Conservation (phyloP, 768 basidiomycete genomes). For the Rhizopogon rudus region DNA sequence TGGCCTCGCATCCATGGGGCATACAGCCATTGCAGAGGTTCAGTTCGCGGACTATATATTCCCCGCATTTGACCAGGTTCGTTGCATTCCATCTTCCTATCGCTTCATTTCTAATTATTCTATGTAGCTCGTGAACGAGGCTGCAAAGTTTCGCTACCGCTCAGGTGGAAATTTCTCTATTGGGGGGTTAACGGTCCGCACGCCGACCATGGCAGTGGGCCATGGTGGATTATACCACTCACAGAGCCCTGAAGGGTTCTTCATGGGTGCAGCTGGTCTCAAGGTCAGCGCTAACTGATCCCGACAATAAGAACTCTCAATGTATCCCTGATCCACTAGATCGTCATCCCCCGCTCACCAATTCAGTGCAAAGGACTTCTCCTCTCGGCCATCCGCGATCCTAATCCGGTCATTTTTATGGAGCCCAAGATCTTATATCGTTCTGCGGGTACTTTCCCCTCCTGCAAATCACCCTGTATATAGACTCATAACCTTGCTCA, state of each 20-base stretch:
- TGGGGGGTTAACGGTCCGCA: constrained; percentile 78
- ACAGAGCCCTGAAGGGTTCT: constrained; percentile 93
- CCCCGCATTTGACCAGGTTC: constrained; percentile 91
- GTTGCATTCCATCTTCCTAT: constrained; percentile 5
- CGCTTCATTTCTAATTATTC: not conserved
- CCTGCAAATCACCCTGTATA: not conserved
- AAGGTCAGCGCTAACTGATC: constrained; percentile 46
- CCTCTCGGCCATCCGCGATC: constrained; percentile 82
- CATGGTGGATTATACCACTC: constrained; percentile 94
- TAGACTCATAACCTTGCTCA: constrained; percentile 1
- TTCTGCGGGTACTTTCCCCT: constrained; percentile 55
- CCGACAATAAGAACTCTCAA: not conserved
- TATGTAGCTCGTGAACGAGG: constrained; percentile 86
- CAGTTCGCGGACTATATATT: constrained; percentile 90
- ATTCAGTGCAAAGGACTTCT: constrained; percentile 94
- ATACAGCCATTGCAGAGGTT: constrained; percentile 92
- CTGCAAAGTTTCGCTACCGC: constrained; percentile 88
- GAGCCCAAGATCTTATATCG: constrained; percentile 93
- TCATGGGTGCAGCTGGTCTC: constrained; percentile 84
- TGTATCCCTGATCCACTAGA: constrained; percentile 15
- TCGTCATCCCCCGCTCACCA: constrained; percentile 93
- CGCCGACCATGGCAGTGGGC: constrained; percentile 88
- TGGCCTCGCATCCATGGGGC: constrained; percentile 88
- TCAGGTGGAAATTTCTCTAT: constrained; percentile 81
- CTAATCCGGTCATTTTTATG: constrained; percentile 93